Base-by-base conservation (phyloP, 768 basidiomycete genomes). In the Arthromyces matolae region DNA sequence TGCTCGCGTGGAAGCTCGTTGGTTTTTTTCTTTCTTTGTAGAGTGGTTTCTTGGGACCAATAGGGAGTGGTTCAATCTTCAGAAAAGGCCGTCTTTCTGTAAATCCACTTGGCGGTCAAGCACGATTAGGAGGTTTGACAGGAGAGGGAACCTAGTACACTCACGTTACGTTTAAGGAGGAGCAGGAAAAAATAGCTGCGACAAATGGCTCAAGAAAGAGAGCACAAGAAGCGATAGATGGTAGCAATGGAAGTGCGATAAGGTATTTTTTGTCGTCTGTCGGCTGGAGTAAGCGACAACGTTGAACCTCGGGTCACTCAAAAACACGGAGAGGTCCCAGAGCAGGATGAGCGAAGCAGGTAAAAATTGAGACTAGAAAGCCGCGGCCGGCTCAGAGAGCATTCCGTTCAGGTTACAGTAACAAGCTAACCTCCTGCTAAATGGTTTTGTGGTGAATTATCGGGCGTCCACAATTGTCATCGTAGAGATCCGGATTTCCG, bases 401-500 rank as follows among this genome's bases (percentile, higher is more conserved):
- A 42, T 23, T n/a, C n/a, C n/a, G n/a, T n/a, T n/a, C n/a, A n/a
- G n/a, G n/a, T n/a, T n/a, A n/a, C n/a, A n/a, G n/a, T n/a, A n/a
- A n/a, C n/a, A n/a, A n/a, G 47, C 14, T 19, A 25, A 36, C 8
- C 14, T 18, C 41, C 37, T 43, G 48, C 40, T 36, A 40, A 48
- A 44, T 47, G 40, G 16, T 31, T 22, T 29, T 40, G 39, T 39
- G 32, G 35, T 38, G 9, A 23, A 43, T 31, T 36, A 25, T 40
- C 33, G 41, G 22, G 20, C 37, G 45, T 24, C 25, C 42, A 39
- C 31, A 34, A 28, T n/a, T 49, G 49, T 36, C 33, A 36, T 8
- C 35, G 9, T 28, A 36, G n/a, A 38, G 32, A 36, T 42, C 49
- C 23, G 42, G n/a, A 7, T 23, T 33, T 50, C 49, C 49, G 32